Evolutionary conservation across 257 asterid genomes (phyloP).

Genomic region (Knoxia roxburghii): DNA sequence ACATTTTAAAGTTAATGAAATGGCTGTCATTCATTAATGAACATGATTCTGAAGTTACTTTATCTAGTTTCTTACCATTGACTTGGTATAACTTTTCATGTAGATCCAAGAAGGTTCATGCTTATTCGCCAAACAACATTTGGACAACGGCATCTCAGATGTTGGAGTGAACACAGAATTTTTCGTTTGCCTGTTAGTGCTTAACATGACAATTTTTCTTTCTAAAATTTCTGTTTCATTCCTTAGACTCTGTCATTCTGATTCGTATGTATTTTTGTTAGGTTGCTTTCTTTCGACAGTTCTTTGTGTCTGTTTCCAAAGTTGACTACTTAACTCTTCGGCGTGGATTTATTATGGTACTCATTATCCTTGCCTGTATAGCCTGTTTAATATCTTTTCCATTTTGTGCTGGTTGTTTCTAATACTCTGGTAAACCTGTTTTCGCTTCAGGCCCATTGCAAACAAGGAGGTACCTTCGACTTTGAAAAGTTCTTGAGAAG

Average conservation of each 20-base stretch:
- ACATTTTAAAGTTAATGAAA: too few species aligned
- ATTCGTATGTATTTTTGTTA: constrained; percentile 20
- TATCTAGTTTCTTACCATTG: neutral
- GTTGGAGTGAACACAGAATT: constrained; percentile 50
- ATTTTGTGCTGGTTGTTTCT: constrained; percentile 3
- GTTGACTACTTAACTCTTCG: constrained; percentile 69
- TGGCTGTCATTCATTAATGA: too few species aligned
- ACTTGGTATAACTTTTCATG: neutral
- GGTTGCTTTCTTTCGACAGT: constrained; percentile 68
- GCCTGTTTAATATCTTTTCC: neutral
- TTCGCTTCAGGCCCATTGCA: constrained; percentile 61
- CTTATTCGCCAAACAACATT: constrained; percentile 68
- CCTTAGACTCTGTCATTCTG: neutral
- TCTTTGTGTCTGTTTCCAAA: constrained; percentile 54
- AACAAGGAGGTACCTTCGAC: constrained; percentile 46
- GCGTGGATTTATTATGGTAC: constrained; percentile 69
- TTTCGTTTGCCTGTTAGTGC: constrained; percentile 53
- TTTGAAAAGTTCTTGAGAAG: constrained; percentile 58
- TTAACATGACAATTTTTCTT: neutral
- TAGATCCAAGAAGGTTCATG: constrained; percentile 68
- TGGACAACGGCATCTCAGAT: constrained; percentile 63
- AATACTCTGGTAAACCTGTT: neutral
- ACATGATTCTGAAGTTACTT: neutral
- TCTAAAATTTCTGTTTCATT: neutral
- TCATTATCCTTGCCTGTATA: neutral